Evolutionary conservation across 1,284 basidiomycete species (phyloP).

Genomic region (Malassezia obtusa): DNA sequence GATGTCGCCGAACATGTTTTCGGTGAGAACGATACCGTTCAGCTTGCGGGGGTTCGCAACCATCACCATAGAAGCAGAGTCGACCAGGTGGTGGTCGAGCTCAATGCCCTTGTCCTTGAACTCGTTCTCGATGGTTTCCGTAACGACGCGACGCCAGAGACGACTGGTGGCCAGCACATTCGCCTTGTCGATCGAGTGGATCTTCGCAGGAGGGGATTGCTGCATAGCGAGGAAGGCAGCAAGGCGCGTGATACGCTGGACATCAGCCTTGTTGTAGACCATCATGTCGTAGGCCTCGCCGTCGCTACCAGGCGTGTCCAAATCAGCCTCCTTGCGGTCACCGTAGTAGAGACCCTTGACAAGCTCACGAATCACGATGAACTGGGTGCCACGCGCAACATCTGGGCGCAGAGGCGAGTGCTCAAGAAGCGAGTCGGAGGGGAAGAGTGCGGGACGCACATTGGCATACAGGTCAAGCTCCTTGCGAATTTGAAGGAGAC

Average conservation of each 20-base stretch:
- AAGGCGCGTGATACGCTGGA: slow-evolving; percentile 88
- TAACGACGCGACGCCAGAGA: slow-evolving; percentile 68
- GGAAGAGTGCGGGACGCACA: slow-evolving; percentile 91
- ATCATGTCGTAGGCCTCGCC: slow-evolving; percentile 53
- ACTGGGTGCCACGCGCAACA: slow-evolving; percentile 73
- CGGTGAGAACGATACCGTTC: slow-evolving; percentile 64
- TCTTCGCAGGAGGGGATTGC: slow-evolving; percentile 70
- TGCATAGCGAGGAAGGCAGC: slow-evolving; percentile 80
- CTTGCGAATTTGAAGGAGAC: slow-evolving; percentile 83
- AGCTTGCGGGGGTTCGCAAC: slow-evolving; percentile 83
- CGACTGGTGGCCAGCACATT: slow-evolving; percentile 93
- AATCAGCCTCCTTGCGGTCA: slow-evolving; percentile 69
- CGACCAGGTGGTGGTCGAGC: slow-evolving; percentile 66
- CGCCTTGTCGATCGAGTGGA: slow-evolving; percentile 96
- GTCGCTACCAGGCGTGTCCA: slow-evolving; percentile 33
- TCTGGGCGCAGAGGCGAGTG: slow-evolving; percentile 87
- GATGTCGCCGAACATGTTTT: slow-evolving; percentile 54
- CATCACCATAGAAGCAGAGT: slow-evolving; percentile 93
- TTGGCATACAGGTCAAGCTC: slow-evolving; percentile 90
- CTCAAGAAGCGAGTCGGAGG: slow-evolving; percentile 75
- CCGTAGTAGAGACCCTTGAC: slow-evolving; percentile 64
- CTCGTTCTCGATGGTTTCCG: slow-evolving; percentile 39
- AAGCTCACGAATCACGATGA: slow-evolving; percentile 90
- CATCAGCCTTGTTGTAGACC: slow-evolving; percentile 81
- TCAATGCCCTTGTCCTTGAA: slow-evolving; percentile 34